Conservation (phyloP, 495 filamentous ascomycete species). For the Trichocladium uniseriatum region DNA sequence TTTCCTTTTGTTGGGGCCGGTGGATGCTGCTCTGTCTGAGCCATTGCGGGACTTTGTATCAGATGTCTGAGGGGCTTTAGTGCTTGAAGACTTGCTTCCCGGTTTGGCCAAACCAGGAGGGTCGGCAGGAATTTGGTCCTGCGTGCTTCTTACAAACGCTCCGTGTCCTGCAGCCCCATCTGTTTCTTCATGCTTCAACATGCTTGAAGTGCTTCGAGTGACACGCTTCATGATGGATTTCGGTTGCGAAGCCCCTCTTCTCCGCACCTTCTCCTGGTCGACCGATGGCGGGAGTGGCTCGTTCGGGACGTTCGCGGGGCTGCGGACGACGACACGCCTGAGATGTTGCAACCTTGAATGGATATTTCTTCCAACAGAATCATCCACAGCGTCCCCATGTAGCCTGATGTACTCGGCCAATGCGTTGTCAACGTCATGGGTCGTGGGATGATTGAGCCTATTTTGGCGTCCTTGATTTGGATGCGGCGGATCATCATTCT, state of each 20-base stretch:
- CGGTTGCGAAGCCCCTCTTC: constrained; percentile 22
- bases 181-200: background rate
- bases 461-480: background rate
- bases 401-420: background rate
- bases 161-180: background rate
- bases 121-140: background rate
- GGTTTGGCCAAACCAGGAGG: background rate
- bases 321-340: constrained; percentile 32
- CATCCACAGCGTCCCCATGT: background rate
- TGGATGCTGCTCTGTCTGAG: background rate
- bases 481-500: background rate
- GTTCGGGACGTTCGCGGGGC: constrained; percentile 22
- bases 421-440: background rate
- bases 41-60: background rate
- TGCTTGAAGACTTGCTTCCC: background rate
- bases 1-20: constrained; percentile 1
- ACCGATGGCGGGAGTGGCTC: constrained; percentile 24
- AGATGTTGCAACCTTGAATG: constrained; percentile 3
- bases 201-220: constrained; percentile 8
- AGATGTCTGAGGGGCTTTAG: background rate
- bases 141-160: constrained; percentile 1
- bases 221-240: constrained; percentile 34
- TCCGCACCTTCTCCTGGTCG: constrained; percentile 30
- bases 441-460: background rate
- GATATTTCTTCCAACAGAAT: background rate